phyloP scores from a whole-genome alignment of 139 green algal species.

The Tetraselmis striata region DNA sequence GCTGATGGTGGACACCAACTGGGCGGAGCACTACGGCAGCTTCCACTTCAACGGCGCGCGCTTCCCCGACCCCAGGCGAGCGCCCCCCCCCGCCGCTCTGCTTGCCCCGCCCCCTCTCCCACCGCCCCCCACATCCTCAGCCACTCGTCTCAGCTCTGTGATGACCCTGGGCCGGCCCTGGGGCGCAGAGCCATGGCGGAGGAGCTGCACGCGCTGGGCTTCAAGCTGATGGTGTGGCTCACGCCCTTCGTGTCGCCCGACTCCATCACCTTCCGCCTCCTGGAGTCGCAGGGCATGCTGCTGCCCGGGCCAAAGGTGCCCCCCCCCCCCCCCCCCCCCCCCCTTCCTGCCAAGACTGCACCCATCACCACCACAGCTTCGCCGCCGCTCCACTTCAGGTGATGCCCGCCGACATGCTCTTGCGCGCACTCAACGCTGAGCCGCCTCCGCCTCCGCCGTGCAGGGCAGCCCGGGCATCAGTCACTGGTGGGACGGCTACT shows the following conservation, averaged over 20 bases:
- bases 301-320: not conserved
- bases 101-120: too few species aligned
- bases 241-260: constrained; percentile 1
- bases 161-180: not conserved
- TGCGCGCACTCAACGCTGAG: not conserved
- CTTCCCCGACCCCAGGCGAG: not conserved
- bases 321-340: too few species aligned
- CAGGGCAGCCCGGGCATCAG: not conserved
- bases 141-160: not conserved
- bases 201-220: not conserved
- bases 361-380: too few species aligned
- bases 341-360: not conserved
- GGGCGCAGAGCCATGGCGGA: not conserved
- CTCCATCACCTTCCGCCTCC: not conserved
- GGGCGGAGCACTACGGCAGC: not conserved
- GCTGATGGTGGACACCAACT: constrained; percentile 1
- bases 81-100: too few species aligned
- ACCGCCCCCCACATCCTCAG: not conserved
- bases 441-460: not conserved
- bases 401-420: not conserved
- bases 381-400: too few species aligned
- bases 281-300: not conserved
- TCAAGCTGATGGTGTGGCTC: constrained; percentile 5
- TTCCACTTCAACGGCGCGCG: not conserved
- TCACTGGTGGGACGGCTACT: constrained; percentile 2